phyloP scores from a whole-genome alignment of 768 basidiomycete genomes.

The Mycena capillaripes region DNA sequence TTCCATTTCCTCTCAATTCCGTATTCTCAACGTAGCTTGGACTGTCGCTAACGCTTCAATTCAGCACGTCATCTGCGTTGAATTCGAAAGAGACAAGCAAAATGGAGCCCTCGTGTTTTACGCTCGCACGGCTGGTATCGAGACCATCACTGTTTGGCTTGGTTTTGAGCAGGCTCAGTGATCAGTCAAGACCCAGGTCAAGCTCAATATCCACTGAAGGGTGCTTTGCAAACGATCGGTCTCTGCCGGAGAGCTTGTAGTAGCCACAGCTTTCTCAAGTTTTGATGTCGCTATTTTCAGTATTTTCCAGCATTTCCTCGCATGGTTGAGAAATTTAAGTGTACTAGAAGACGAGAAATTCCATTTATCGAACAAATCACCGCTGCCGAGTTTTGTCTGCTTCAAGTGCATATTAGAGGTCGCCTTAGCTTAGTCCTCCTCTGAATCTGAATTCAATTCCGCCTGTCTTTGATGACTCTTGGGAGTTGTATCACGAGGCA shows the following conservation, averaged over 20 bases:
- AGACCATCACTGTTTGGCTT: constrained; percentile 2
- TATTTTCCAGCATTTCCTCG: too few species aligned
- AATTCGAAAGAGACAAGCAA: neutral
- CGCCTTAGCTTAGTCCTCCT: too few species aligned
- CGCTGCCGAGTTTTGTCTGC: too few species aligned
- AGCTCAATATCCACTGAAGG: neutral
- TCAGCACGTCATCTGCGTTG: constrained; percentile 1
- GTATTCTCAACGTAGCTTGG: neutral
- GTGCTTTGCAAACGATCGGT: constrained; percentile 6
- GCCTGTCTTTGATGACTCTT: too few species aligned
- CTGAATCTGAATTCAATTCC: too few species aligned
- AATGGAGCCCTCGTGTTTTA: neutral
- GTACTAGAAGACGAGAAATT: too few species aligned
- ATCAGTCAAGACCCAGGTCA: constrained; percentile 6
- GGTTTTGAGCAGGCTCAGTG: neutral
- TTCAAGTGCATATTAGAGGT: too few species aligned
- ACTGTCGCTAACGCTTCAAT: neutral
- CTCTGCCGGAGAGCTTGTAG: constrained; percentile 13
- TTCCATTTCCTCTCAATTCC: too few species aligned
- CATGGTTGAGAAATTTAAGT: too few species aligned
- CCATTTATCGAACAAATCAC: too few species aligned
- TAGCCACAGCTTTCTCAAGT: constrained; percentile 11
- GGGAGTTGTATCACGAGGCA: too few species aligned
- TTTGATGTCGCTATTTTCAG: neutral
- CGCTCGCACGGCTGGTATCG: neutral